Percentiles rank a stretch among this genome's conserved stretches.
phyloP scores from a whole-genome alignment of 176 grass and related monocot species.

The Aechmea fasciata region DNA sequence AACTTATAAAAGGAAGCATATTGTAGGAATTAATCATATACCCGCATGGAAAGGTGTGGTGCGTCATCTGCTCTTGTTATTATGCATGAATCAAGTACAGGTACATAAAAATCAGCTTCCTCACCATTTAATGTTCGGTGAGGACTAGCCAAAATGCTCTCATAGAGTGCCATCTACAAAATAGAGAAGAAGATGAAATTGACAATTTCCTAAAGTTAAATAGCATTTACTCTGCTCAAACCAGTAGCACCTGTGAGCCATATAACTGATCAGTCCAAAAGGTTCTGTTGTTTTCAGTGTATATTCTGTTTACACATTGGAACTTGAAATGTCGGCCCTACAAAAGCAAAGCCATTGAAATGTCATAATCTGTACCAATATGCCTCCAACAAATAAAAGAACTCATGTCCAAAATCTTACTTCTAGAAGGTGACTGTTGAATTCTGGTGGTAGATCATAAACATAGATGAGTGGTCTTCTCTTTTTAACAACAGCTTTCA shows the following conservation, averaged over 20 bases:
- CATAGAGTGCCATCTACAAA: constrained; percentile 80
- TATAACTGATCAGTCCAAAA: constrained; percentile 72
- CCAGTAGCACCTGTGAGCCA: constrained; percentile 73
- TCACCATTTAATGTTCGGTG: constrained; percentile 85
- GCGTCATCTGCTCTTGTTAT: constrained; percentile 87
- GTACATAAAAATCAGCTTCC: constrained; percentile 97
- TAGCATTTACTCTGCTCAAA: not conserved
- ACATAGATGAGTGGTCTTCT: constrained; percentile 94
- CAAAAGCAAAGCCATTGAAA: constrained; percentile 16
- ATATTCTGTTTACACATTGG: constrained; percentile 93
- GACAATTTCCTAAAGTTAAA: constrained; percentile 15
- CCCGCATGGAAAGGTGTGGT: constrained; percentile 54
- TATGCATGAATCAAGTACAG: constrained; percentile 85
- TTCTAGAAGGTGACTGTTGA: constrained; percentile 89
- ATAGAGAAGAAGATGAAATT: constrained; percentile 10
- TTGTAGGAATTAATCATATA: constrained; percentile 17
- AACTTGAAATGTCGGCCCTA: constrained; percentile 80
- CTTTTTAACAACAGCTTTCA: constrained; percentile 50
- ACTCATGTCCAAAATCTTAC: constrained; percentile 36
- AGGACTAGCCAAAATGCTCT: constrained; percentile 93
- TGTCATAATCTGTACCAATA: not conserved
- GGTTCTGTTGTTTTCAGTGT: constrained; percentile 70
- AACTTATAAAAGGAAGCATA: not conserved
- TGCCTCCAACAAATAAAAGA: constrained; percentile 4
- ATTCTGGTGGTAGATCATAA: constrained; percentile 87